phyloP scores from a whole-genome alignment of 495 filamentous ascomycete species.

The Annulohypoxylon bovei region DNA sequence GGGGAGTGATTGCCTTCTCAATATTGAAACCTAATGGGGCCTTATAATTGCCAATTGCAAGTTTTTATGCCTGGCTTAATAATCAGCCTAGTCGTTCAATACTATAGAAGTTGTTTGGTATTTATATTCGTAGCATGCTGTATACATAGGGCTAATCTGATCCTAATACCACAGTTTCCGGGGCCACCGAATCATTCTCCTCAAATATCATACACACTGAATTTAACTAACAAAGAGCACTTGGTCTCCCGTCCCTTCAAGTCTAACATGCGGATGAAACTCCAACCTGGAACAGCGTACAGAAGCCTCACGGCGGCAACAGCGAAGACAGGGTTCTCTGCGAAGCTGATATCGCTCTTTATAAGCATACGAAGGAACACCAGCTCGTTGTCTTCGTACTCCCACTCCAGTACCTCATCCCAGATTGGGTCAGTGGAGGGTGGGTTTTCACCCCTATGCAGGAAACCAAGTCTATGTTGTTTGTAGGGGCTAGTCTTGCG shows the following conservation, averaged over 20 bases:
- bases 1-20: too few relatives aligned
- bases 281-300: slow-evolving; percentile 61
- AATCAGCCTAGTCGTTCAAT: too few relatives aligned
- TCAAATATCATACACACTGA: slow-evolving; percentile 55
- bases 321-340: slow-evolving; percentile 59
- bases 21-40: too few relatives aligned
- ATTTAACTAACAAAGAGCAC: slow-evolving; percentile 61
- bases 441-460: slow-evolving; percentile 56
- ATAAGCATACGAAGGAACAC: slow-evolving; percentile 62
- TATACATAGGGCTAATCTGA: too few relatives aligned
- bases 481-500: slow-evolving; percentile 61
- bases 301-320: slow-evolving; percentile 58
- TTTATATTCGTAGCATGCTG: too few relatives aligned
- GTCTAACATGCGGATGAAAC: slow-evolving; percentile 64
- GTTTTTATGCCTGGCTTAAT: too few relatives aligned
- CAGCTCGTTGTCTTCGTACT: slow-evolving; percentile 64
- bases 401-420: slow-evolving; percentile 64
- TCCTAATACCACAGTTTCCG: too few relatives aligned
- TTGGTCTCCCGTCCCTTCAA: slow-evolving; percentile 61
- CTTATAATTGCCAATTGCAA: too few relatives aligned
- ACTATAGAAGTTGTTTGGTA: too few relatives aligned
- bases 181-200: too few relatives aligned
- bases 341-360: slow-evolving; percentile 63
- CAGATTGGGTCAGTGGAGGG: slow-evolving; percentile 59
- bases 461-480: slow-evolving; percentile 55